Evolutionary conservation across 768 basidiomycete species (phyloP).

Genomic region (Tulasnella sp.): DNA sequence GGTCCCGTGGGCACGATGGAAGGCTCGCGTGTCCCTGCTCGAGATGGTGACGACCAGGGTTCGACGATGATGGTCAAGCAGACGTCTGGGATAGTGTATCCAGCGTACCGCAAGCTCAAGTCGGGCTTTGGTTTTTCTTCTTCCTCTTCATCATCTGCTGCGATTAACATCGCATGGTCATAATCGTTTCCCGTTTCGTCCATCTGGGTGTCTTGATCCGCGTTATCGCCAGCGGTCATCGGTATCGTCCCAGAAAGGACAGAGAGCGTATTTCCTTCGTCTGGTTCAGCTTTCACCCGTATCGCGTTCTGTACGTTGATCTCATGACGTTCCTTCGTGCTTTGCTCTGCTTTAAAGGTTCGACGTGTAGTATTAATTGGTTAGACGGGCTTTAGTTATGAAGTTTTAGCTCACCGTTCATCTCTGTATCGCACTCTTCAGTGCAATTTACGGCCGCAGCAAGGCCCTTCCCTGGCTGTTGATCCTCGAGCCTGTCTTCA

Average conservation of each 20-base stretch:
- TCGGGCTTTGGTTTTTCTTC: slow-evolving; percentile 57
- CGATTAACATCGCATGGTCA: slow-evolving; percentile 17
- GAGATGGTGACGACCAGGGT: slow-evolving; percentile 45
- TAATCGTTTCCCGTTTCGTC: neutral
- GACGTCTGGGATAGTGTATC: slow-evolving; percentile 58
- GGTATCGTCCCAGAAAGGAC: slow-evolving; percentile 10
- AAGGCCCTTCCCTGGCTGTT: neutral
- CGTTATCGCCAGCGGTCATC: slow-evolving; percentile 8
- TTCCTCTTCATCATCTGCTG: slow-evolving; percentile 52
- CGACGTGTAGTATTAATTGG: too few species aligned
- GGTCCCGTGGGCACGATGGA: slow-evolving; percentile 27
- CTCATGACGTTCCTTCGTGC: too few species aligned
- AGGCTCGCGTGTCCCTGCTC: slow-evolving; percentile 26
- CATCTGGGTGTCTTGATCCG: neutral
- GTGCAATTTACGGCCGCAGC: neutral
- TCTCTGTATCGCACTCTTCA: neutral
- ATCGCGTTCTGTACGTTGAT: too few species aligned
- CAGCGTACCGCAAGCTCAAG: slow-evolving; percentile 55
- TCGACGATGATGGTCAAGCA: slow-evolving; percentile 78
- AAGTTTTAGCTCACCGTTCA: neutral
- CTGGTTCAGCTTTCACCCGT: neutral
- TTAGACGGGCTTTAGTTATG: too few species aligned
- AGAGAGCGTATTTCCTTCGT: neutral
- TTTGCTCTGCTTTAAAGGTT: too few species aligned
- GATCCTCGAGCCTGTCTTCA: neutral